Evolutionary conservation across 495 filamentous ascomycete species (phyloP).

Genomic region (Astrothelium macrocarpum): DNA sequence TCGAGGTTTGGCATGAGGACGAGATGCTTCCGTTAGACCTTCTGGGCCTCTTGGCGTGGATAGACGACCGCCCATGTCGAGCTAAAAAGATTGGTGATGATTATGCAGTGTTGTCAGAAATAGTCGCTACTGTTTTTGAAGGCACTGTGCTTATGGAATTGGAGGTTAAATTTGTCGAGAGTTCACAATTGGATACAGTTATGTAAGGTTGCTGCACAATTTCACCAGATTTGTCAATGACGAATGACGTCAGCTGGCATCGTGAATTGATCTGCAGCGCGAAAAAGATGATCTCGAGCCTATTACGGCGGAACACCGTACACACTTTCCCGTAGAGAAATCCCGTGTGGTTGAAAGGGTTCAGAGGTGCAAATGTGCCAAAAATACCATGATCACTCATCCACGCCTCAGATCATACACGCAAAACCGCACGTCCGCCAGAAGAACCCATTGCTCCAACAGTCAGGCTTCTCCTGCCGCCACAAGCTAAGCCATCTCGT

Average conservation of each 20-base stretch:
- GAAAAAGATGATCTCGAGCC: neutral
- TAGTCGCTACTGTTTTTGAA: too few species aligned
- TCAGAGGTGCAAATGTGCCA: too few species aligned
- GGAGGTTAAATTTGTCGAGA: too few species aligned
- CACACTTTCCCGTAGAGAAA: neutral
- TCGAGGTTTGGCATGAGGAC: slow-evolving; percentile 8
- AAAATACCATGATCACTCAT: slow-evolving; percentile 1
- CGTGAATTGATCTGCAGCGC: neutral
- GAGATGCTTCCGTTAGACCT: slow-evolving; percentile 24
- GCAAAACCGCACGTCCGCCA: too few species aligned
- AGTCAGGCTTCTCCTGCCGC: too few species aligned
- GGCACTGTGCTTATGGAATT: too few species aligned
- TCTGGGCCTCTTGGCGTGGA: slow-evolving; percentile 24
- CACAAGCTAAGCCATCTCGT: neutral
- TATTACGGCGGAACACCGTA: neutral
- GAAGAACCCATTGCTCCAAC: too few species aligned
- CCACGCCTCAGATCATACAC: neutral
- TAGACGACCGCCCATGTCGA: slow-evolving; percentile 29
- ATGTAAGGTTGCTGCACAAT: too few species aligned
- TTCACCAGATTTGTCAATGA: neutral
- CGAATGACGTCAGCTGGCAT: neutral
- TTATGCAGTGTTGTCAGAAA: too few species aligned
- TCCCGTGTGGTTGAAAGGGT: too few species aligned
- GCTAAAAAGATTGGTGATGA: neutral
- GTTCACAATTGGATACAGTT: too few species aligned